Conservation (phyloP, 768 basidiomycete species). For the Thelephora ganbajun region DNA sequence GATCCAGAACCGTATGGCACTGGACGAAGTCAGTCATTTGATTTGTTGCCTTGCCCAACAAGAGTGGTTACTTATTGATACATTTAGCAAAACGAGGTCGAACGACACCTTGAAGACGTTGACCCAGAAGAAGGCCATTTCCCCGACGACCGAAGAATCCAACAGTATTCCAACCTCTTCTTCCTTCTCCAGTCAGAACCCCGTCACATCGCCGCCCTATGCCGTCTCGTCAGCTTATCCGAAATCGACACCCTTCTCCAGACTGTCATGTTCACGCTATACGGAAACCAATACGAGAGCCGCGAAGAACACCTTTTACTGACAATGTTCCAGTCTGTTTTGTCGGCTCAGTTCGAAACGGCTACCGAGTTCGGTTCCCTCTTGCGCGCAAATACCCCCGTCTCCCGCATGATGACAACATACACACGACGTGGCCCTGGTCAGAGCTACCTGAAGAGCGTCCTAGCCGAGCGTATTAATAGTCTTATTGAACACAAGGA, state of each 20-base stretch:
- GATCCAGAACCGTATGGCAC: constrained; percentile 96
- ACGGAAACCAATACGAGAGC: constrained; percentile 98
- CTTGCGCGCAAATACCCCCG: constrained; percentile 95
- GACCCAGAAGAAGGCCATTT: constrained; percentile 87
- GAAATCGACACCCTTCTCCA: constrained; percentile 99
- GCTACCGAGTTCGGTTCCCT: constrained; percentile 99
- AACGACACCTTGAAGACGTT: constrained; percentile 88
- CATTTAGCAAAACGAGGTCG: constrained; percentile 81
- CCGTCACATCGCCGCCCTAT: constrained; percentile 90
- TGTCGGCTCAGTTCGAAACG: constrained; percentile 98
- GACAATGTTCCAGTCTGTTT: constrained; percentile 98
- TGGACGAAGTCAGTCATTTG: constrained; percentile 64
- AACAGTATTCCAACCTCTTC: constrained; percentile 97
- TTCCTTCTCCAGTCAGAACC: constrained; percentile 98
- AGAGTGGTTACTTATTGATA: constrained; percentile 1
- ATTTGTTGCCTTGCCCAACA: constrained; percentile 6
- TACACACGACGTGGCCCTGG: constrained; percentile 98
- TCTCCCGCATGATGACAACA: constrained; percentile 99
- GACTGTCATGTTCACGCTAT: constrained; percentile 99
- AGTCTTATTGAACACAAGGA: constrained; percentile 99
- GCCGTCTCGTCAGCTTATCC: constrained; percentile 87
- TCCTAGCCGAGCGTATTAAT: constrained; percentile 96
- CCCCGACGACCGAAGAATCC: constrained; percentile 86
- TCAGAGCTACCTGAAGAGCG: constrained; percentile 95
- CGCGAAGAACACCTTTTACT: constrained; percentile 95